These are phyloP conservation scores for Suhomyces pyralidae DNA, from an alignment of 805 yeast genomes.

Conservation along the genomic window DNA sequence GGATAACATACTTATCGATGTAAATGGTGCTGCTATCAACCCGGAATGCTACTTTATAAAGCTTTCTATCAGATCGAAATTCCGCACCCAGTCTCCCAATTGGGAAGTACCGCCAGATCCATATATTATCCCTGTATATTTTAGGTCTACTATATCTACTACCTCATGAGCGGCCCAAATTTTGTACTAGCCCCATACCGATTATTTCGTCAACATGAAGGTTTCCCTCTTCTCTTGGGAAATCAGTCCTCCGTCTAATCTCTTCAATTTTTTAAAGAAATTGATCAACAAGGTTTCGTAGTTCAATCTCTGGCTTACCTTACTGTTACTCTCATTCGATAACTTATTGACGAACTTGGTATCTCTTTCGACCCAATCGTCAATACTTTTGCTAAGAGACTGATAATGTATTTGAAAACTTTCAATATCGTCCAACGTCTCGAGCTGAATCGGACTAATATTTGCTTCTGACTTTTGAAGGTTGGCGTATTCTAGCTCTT, in stretches of 20 bases:
- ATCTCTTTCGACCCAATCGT: slow-evolving; percentile 42
- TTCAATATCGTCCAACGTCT: slow-evolving; percentile 50
- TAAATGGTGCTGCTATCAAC: not conserved
- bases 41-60: not conserved
- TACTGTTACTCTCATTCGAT: slow-evolving; percentile 14
- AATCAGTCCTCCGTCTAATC: slow-evolving; percentile 36
- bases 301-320: slow-evolving; percentile 23
- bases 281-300: slow-evolving; percentile 36
- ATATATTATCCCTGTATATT: not conserved
- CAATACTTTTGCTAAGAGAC: slow-evolving; percentile 34
- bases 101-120: not conserved
- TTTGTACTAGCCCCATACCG: not conserved
- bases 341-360: slow-evolving; percentile 24
- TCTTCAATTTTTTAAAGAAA: slow-evolving; percentile 30
- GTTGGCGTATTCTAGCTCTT: slow-evolving; percentile 28
- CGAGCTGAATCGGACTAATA: slow-evolving; percentile 41
- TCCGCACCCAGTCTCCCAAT: not conserved
- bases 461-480: slow-evolving; percentile 10
- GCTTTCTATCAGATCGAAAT: not conserved
- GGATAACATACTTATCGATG: not conserved
- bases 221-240: slow-evolving; percentile 11
- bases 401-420: slow-evolving; percentile 48
- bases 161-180: not conserved
- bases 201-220: not conserved
- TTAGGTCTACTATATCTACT: not conserved